A percentile compares a stretch with the other conserved stretches of the same genome.
These are phyloP conservation scores for Colletotrichum theobromicola DNA, from an alignment of 2,329 filamentous ascomycete genomes.

Conservation along the genomic window DNA sequence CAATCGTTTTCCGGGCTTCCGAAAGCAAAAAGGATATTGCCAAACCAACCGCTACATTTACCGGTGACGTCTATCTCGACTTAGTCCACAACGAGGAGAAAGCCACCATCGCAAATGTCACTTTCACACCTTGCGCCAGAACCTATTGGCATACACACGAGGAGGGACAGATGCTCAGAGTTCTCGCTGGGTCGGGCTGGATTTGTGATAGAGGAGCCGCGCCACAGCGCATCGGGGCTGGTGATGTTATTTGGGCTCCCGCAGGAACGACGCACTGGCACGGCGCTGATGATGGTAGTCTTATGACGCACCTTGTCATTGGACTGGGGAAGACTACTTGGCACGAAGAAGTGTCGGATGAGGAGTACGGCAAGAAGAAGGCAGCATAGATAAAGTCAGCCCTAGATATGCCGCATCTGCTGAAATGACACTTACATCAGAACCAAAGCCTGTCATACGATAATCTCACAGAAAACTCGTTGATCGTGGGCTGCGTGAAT, in stretches of 20 bases:
- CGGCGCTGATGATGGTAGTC: slow-evolving; percentile 42
- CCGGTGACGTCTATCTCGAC: background rate
- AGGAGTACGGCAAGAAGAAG: slow-evolving; percentile 32
- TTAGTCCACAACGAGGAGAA: background rate
- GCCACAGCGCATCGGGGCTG: slow-evolving; percentile 38
- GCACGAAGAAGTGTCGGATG: slow-evolving; percentile 38
- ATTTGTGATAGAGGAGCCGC: slow-evolving; percentile 45
- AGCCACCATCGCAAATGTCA: slow-evolving; percentile 32
- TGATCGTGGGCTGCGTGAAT: background rate
- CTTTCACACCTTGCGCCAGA: slow-evolving; percentile 45
- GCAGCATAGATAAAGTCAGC: background rate
- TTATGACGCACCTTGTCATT: slow-evolving; percentile 45
- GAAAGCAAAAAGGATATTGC: background rate
- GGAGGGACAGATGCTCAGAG: slow-evolving; percentile 45
- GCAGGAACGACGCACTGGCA: slow-evolving; percentile 50
- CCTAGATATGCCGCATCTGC: background rate
- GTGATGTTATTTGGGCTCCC: slow-evolving; percentile 45
- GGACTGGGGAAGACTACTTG: slow-evolving; percentile 40
- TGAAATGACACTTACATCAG: background rate
- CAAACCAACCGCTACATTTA: background rate
- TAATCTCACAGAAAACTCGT: background rate
- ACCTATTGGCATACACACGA: slow-evolving; percentile 51
- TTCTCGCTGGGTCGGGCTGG: slow-evolving; percentile 43
- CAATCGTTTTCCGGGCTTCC: background rate
- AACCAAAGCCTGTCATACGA: background rate